These are phyloP conservation scores for Edaphochlamys debaryana DNA, from an alignment of 139 green algal species.

Conservation along the genomic window DNA sequence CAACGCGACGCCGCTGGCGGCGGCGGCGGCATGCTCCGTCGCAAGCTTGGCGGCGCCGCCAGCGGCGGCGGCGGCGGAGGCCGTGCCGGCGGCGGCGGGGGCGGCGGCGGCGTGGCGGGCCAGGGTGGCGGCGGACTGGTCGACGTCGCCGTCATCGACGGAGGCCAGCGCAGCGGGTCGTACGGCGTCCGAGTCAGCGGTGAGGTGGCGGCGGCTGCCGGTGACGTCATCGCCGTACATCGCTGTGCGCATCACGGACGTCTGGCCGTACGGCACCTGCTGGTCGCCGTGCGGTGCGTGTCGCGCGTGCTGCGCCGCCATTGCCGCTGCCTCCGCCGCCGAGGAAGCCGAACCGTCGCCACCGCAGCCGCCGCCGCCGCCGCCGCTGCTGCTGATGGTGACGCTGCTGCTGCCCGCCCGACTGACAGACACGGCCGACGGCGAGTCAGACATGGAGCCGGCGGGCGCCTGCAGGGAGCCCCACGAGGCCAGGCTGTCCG, in stretches of 20 bases:
- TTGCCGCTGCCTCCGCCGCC: too few species aligned
- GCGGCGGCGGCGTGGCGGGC: background rate
- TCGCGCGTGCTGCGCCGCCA: too few species aligned
- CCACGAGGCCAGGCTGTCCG: too few species aligned
- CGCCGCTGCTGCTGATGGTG: background rate
- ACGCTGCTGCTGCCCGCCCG: background rate
- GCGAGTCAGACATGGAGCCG: background rate
- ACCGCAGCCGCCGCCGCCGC: too few species aligned
- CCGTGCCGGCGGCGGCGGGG: too few species aligned
- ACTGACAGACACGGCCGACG: background rate
- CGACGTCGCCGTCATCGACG: too few species aligned
- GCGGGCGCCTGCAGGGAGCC: background rate
- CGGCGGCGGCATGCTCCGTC: too few species aligned
- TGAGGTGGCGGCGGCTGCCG: background rate
- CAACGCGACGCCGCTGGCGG: too few species aligned
- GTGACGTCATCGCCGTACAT: constrained; percentile 25
- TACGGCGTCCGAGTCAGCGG: background rate
- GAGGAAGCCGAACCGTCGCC: too few species aligned
- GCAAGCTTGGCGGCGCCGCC: too few species aligned
- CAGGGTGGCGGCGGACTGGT: background rate
- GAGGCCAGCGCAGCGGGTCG: background rate
- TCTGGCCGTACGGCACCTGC: constrained; percentile 29
- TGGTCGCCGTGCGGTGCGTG: constrained; percentile 11
- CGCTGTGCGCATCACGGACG: background rate
- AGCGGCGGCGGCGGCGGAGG: too few species aligned